phyloP scores from a whole-genome alignment of 257 asterid species.

The Rehmannia glutinosa region DNA sequence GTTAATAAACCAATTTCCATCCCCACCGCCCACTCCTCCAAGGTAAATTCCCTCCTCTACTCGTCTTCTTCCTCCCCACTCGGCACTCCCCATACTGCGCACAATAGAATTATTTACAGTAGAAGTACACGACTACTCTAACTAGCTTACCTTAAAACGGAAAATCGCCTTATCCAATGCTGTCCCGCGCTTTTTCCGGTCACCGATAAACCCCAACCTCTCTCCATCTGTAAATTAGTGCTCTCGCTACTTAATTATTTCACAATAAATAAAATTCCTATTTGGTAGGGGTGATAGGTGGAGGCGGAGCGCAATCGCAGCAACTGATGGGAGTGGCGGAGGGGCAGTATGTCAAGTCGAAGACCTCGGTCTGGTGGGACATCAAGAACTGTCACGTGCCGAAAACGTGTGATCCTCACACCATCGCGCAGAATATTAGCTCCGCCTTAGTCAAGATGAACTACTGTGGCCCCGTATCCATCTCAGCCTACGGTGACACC shows the following conservation, averaged over 20 bases:
- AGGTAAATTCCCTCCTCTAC: too few relatives aligned
- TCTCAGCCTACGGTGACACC: constrained; percentile 88
- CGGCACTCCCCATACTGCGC: too few relatives aligned
- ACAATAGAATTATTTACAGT: neutral
- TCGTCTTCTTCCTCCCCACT: neutral
- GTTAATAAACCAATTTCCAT: too few relatives aligned
- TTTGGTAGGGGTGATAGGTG: constrained; percentile 44
- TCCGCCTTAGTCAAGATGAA: constrained; percentile 73
- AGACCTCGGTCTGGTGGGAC: constrained; percentile 98
- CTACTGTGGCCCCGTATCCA: constrained; percentile 81
- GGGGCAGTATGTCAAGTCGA: constrained; percentile 68
- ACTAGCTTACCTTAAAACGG: neutral
- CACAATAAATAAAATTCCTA: neutral
- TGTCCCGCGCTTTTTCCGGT: neutral
- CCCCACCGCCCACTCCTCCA: too few relatives aligned
- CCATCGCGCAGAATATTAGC: constrained; percentile 84
- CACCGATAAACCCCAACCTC: neutral
- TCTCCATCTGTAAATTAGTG: neutral
- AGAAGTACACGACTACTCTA: neutral
- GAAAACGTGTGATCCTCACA: constrained; percentile 59
- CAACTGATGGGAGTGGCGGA: constrained; percentile 44
- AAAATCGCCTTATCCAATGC: neutral
- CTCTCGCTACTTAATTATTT: neutral
- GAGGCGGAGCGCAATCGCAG: constrained; percentile 49
- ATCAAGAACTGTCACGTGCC: constrained; percentile 93